Conservation (phyloP, 2,329 filamentous ascomycete genomes). For the Colletotrichum echinochloae region DNA sequence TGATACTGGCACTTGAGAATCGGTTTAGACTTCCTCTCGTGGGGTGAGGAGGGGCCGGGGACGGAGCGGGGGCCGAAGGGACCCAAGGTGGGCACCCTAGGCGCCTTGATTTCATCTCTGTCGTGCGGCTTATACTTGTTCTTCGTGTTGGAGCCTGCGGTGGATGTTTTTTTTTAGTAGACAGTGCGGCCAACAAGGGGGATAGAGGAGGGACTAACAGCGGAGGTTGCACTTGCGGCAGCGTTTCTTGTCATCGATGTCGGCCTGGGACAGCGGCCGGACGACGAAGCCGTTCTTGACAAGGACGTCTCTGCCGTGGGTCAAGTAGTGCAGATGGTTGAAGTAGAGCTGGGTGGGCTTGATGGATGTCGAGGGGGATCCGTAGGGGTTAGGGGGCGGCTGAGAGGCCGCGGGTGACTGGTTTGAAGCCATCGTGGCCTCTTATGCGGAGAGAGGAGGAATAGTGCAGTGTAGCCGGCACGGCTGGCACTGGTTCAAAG, state of each 20-base stretch:
- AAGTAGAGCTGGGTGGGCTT: constrained; percentile 42
- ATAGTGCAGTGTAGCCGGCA: too few relatives aligned
- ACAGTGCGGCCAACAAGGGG: not conserved
- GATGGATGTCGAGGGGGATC: constrained; percentile 36
- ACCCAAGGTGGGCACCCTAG: constrained; percentile 3
- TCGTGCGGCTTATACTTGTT: constrained; percentile 27
- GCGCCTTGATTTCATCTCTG: not conserved
- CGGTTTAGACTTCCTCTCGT: constrained; percentile 22
- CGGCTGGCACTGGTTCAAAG: too few relatives aligned
- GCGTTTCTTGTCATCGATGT: constrained; percentile 49
- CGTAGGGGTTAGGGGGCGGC: constrained; percentile 23
- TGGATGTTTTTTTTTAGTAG: constrained; percentile 5
- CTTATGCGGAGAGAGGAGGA: not conserved
- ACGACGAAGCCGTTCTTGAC: constrained; percentile 47
- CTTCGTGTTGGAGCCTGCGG: constrained; percentile 27
- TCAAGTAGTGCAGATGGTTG: constrained; percentile 40
- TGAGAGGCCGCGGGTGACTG: not conserved
- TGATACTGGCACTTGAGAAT: constrained; percentile 46
- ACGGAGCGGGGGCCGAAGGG: too few relatives aligned
- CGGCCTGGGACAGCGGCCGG: constrained; percentile 43
- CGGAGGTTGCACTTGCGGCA: constrained; percentile 46
- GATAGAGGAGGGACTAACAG: constrained; percentile 7
- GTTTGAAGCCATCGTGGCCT: constrained; percentile 12
- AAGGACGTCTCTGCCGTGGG: constrained; percentile 42
- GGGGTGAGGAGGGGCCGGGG: not conserved